Base-by-base conservation (phyloP, 2,329 filamentous ascomycete species). In the Alternaria viburni region DNA sequence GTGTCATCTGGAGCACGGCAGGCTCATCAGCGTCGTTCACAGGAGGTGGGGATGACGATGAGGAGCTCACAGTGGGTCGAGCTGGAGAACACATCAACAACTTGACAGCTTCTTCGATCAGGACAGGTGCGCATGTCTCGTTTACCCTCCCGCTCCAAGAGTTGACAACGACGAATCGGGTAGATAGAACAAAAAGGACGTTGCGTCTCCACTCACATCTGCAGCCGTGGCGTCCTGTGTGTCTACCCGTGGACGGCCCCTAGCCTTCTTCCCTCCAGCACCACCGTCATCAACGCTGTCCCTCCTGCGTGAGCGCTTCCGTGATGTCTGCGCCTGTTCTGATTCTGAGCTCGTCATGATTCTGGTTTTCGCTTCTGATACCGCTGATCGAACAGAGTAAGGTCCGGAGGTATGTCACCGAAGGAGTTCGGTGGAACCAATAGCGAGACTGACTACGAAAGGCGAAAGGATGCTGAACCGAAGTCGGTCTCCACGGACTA, bases 151-250 rank as follows among this genome's bases (percentile, higher is more conserved):
- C 26, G 25, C 44, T 17, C 12, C 26, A 41, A 21, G 23, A 41
- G 30, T 30, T 44, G 32, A 30, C 21, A 41, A 47, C 19, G 17
- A 43, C 30, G 36, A 41, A 41, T 36, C 25, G 26, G 41, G 41
- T 19, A 12, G 28, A 25, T 11, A 59, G 12, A 41, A 51, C 21
- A 45, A 43, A 50, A 52, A 43, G 43, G 44, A 41, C 49, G 54
- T 13, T 10, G 30, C 36, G 58, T 54, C 55, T 54, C 51, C 62
- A 89, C 90, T 86, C 81, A 93, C 92, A 82, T 94, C 92, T 57
- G 88, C 89, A 65, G 91, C 89, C 23, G 90, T 93, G 79, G 93
- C 89, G 79, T 95, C 91, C 64, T 89, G 88, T n/a, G 88, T 88
- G 69, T 94, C 89, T 15, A 96, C 84, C 54, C 92, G 84, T 6